These are phyloP conservation scores for Lipomyces spencermartinsiae DNA, from an alignment of 805 yeast species.

Conservation along the genomic window DNA sequence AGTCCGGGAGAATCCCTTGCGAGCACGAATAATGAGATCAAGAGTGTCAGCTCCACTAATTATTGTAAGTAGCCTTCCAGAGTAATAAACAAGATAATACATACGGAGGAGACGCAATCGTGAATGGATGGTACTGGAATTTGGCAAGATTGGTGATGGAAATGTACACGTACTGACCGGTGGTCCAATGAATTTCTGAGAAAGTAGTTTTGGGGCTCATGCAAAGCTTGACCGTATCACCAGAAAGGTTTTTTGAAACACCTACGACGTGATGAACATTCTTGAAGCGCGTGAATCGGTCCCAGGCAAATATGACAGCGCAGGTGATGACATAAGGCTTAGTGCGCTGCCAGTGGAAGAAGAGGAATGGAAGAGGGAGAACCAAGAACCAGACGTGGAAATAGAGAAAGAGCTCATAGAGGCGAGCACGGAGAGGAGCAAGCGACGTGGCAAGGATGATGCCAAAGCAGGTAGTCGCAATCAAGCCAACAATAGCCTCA, in stretches of 20 bases:
- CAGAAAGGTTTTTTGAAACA: conserved; percentile 30
- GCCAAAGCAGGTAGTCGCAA: conserved; percentile 39
- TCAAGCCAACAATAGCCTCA: conserved; percentile 38
- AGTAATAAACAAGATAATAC: neutral
- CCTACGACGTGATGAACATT: conserved; percentile 37
- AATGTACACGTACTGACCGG: conserved; percentile 39
- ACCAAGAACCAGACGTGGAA: conserved; percentile 38
- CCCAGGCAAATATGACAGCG: conserved; percentile 38
- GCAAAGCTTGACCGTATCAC: conserved; percentile 38
- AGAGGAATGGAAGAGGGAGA: conserved; percentile 37
- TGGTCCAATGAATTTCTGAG: conserved; percentile 39
- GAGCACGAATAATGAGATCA: conserved; percentile 44
- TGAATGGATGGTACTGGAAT: conserved; percentile 39
- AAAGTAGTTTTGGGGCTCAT: conserved; percentile 34
- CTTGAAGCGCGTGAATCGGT: conserved; percentile 33
- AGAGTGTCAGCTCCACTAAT: conserved; percentile 38
- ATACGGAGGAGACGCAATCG: conserved; percentile 38
- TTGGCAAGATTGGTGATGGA: conserved; percentile 34
- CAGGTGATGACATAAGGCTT: conserved; percentile 38
- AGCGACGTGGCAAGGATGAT: conserved; percentile 36
- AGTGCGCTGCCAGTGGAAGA: conserved; percentile 38
- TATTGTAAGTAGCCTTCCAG: neutral
- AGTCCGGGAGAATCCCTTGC: conserved; percentile 43
- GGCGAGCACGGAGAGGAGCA: conserved; percentile 34
- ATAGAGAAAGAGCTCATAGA: conserved; percentile 36